These are phyloP conservation scores for Pleurotus djamor DNA, from an alignment of 768 basidiomycete genomes.

Conservation along the genomic window DNA sequence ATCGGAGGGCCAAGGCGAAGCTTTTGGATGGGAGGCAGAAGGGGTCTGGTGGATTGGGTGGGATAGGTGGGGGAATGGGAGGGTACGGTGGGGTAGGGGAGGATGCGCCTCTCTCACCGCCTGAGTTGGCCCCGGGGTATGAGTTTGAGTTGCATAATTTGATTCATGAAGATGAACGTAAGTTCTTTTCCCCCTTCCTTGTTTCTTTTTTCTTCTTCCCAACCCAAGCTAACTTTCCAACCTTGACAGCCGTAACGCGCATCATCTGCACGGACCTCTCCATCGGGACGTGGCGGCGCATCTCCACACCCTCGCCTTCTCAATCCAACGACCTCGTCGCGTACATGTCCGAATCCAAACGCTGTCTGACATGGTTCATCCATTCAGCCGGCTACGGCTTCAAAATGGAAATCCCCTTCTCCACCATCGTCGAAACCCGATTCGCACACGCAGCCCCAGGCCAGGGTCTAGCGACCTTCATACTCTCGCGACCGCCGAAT, in stretches of 20 bases:
- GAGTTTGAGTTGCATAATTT: constrained; percentile 60
- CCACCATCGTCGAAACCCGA: constrained; percentile 54
- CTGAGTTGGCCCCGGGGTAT: constrained; percentile 47
- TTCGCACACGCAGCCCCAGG: constrained; percentile 55
- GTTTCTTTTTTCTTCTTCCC: not conserved
- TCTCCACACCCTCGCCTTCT: constrained; percentile 40
- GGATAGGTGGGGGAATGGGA: constrained; percentile 6
- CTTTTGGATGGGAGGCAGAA: constrained; percentile 57
- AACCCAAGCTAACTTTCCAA: not conserved
- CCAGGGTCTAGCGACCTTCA: constrained; percentile 57
- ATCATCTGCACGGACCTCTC: constrained; percentile 75
- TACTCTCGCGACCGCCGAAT: constrained; percentile 62
- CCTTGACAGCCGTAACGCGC: constrained; percentile 58
- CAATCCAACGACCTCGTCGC: constrained; percentile 67
- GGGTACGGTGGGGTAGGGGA: constrained; percentile 31
- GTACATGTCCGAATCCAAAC: constrained; percentile 68
- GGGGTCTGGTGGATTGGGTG: constrained; percentile 30
- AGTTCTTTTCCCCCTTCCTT: constrained; percentile 21
- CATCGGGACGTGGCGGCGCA: constrained; percentile 78
- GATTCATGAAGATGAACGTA: constrained; percentile 79
- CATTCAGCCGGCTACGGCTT: constrained; percentile 70
- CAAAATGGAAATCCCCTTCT: constrained; percentile 84
- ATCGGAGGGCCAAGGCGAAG: constrained; percentile 83
- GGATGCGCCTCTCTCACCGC: constrained; percentile 45
- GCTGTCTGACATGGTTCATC: constrained; percentile 77